Percentiles rank a stretch among this genome's conserved stretches.
These are phyloP conservation scores for Beauveria brongniartii DNA, from an alignment of 2,329 filamentous ascomycete genomes.

Conservation along the genomic window DNA sequence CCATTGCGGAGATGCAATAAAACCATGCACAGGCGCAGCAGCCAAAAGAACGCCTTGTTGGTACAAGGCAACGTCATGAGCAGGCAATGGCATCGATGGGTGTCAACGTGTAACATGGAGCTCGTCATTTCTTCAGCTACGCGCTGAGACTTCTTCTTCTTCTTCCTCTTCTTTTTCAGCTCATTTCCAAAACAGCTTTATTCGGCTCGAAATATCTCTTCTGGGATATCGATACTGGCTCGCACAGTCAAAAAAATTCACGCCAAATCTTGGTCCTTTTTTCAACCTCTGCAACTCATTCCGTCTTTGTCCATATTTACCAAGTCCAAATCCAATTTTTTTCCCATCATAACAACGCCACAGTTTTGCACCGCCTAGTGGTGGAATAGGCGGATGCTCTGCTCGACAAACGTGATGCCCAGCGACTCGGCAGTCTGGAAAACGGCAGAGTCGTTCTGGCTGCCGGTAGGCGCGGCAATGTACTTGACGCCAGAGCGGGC, in stretches of 20 bases:
- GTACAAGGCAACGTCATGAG: background rate
- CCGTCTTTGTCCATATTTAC: background rate
- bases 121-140: background rate
- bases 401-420: constrained; percentile 90
- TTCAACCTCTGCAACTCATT: background rate
- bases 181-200: background rate
- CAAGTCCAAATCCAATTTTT: too few species aligned
- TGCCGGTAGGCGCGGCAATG: constrained; percentile 86
- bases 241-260: too few species aligned
- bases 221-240: background rate
- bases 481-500: constrained; percentile 88
- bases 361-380: constrained; percentile 47
- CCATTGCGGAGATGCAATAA: too few species aligned
- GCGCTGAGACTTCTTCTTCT: background rate
- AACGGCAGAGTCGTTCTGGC: constrained; percentile 73
- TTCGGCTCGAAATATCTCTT: background rate
- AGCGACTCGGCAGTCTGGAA: constrained; percentile 88
- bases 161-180: too few species aligned
- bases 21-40: too few species aligned
- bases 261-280: background rate
- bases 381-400: constrained; percentile 89
- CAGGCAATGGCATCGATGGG: background rate
- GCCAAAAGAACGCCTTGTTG: too few species aligned
- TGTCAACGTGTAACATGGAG: background rate
- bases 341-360: too few species aligned